Conservation (phyloP, 768 basidiomycete species). For the Candolleomyces efflorescens region DNA sequence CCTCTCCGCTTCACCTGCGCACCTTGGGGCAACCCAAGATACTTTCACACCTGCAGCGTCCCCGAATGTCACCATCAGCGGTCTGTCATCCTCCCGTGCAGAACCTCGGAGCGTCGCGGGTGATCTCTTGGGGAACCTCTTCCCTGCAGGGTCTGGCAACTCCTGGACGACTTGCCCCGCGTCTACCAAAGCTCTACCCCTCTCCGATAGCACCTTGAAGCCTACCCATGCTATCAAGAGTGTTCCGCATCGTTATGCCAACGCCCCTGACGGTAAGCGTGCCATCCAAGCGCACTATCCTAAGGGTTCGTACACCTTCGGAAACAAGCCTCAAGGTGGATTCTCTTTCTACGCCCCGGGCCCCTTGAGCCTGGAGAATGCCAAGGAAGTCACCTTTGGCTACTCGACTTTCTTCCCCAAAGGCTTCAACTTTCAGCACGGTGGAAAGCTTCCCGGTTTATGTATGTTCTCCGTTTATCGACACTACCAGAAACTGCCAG, state of each 20-base stretch:
- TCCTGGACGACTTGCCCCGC: conserved; percentile 46
- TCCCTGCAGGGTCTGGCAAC: conserved; percentile 32
- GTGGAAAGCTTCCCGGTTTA: conserved; percentile 72
- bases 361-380: conserved; percentile 51
- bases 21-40: no score
- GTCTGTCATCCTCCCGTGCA: no score
- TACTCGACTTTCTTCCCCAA: conserved; percentile 59
- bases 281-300: conserved; percentile 53
- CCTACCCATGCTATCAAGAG: conserved; percentile 30
- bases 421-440: conserved; percentile 61
- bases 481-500: no score
- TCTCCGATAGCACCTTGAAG: conserved; percentile 42
- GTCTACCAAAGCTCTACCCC: conserved; percentile 29
- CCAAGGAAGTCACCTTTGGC: conserved; percentile 64
- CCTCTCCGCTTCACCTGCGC: no score
- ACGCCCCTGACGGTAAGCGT: conserved; percentile 46
- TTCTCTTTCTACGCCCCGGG: conserved; percentile 74
- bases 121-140: conserved; percentile 29
- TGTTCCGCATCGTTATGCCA: conserved; percentile 37
- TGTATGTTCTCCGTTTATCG: conserved; percentile 36
- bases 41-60: no score
- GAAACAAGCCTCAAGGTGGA: conserved; percentile 46
- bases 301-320: conserved; percentile 52
- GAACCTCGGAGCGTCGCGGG: not conserved
- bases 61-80: no score